Base-by-base conservation (phyloP, 164 flowering plant species). In the Vitis rupestris region DNA sequence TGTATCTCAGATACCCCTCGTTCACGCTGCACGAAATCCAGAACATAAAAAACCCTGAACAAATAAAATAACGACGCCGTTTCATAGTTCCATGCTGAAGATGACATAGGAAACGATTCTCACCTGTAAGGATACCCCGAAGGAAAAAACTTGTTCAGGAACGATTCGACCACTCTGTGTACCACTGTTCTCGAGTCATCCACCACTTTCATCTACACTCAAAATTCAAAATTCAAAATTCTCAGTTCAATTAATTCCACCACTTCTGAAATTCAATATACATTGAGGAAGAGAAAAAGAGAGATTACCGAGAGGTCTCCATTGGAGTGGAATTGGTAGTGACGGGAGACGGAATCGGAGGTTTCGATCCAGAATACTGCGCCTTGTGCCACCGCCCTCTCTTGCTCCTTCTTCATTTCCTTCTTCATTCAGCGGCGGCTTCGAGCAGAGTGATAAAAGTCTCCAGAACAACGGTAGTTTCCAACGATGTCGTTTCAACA, bases 71-170 rank as follows among this genome's bases (percentile, higher is more conserved):
- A 19, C 59, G 9, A 56, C 3, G 59, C 19, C 19, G 7, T 6
- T 56, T 19, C 9, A 14, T 61, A 13, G 49, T 12, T 9, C 44
- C 44, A 51, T 61, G 17, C 15, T 37, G 53, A 27, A 55, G 6
- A 9, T 14, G 17, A 51, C 14, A 37, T 50, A 50, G 50, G n/a
- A 48, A 53, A 23, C 29, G 23, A 52, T 0, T 19, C 9, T 63
- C 49, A 91, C 99, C 99, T 95, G 73, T 92, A 91, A 56, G 98
- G 99, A 80, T 92, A 95, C 63, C 98, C 99, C 11, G 97, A 83
- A 5, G 98, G 99, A 63, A 95, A 95, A 76, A 95, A 95, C 56
- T 85, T 87, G 73, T 82, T 93, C 50, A 88, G 76, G 78, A 95
- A 92, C 16, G 97, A 91, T 14, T 92, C 96, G 53, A 76, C 83